A percentile compares a stretch with the other conserved stretches of the same genome.
Conservation (phyloP, 2,329 filamentous ascomycete species). For the Lasiodiplodia sp. region DNA sequence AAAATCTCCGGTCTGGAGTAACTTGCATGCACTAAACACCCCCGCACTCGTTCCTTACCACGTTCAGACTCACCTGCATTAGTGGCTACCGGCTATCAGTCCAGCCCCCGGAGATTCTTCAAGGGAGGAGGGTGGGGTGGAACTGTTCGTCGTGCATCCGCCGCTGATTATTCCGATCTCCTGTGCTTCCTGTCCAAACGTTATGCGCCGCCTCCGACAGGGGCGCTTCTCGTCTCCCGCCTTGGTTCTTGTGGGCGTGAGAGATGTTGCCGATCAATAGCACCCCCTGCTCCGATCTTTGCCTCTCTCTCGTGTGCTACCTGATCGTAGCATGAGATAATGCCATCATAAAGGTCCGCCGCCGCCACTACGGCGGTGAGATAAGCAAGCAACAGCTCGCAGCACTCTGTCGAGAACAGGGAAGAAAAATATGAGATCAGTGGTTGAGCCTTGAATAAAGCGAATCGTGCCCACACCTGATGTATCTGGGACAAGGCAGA, state of each 20-base stretch:
- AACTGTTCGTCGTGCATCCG: background rate
- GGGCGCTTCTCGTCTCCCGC: background rate
- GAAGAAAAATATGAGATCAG: too few relatives aligned
- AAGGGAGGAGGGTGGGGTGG: background rate
- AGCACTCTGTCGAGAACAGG: too few relatives aligned
- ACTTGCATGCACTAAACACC: conserved; percentile 1
- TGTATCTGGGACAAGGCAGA: too few relatives aligned
- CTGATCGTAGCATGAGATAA: too few relatives aligned
- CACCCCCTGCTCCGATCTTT: background rate
- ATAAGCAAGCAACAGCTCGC: too few relatives aligned
- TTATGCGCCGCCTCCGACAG: background rate
- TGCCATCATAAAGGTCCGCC: too few relatives aligned
- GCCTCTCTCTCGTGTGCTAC: too few relatives aligned
- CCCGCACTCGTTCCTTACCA: background rate
- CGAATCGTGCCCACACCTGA: too few relatives aligned
- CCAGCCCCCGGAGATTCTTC: background rate
- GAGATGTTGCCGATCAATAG: background rate
- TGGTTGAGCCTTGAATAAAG: too few relatives aligned
- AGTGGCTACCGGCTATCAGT: background rate
- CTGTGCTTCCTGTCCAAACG: background rate
- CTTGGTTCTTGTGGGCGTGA: background rate
- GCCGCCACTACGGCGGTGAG: too few relatives aligned
- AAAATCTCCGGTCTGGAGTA: background rate
- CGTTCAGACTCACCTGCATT: conserved; percentile 11
- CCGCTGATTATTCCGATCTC: background rate